Base-by-base conservation (phyloP, 805 yeast genomes). In the Middelhovenomyces tepae region DNA sequence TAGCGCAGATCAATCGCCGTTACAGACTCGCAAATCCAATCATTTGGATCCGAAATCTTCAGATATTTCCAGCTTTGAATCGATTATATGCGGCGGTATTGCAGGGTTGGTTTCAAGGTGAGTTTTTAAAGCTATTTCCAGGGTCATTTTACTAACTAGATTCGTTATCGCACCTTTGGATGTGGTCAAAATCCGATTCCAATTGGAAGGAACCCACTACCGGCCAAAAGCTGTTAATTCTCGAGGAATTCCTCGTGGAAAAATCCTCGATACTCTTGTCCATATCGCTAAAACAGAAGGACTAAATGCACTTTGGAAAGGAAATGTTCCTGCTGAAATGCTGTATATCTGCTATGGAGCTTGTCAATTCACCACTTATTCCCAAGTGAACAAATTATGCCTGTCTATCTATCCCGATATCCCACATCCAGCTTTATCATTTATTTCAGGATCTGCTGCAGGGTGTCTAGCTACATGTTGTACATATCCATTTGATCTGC, bases 401-500 rank as follows among this genome's bases (percentile, higher is more conserved):
- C 46, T 59, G 1, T 39, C 55, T 1, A 37, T 40, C 4, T 22
- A 38, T 26, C 42, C 47, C 2, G 25, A 50, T 15, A 26, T 71
- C 23, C 48, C 59, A 4, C 57, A 58, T 7, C 48, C 66, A 3
- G 37, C 54, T 1, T 75, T 71, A 35, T 64, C 76, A 21, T 53
- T 70, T 13, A 21, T 80, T 0, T 72, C 82, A 4, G 98, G 98
- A 0, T 71, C 81, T 0, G 51, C 75, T 1, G 76, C 95, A 0
- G 98, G 98, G 0, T 59, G 76, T 15, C 47, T 72, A 0, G 83
- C 94, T 18, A 83, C 95, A 0, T 30, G 71, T 0, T 51, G 62
- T 1, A 81, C 96, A 2, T 91, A 91, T 51, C 98, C 98, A 1
- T 75, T 84, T 47, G 98, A 91, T 54, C 65, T 85, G n/a, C 56